Evolutionary conservation across 2,329 filamentous ascomycete species (phyloP).

Genomic region (Aureobasidium mangrovei): DNA sequence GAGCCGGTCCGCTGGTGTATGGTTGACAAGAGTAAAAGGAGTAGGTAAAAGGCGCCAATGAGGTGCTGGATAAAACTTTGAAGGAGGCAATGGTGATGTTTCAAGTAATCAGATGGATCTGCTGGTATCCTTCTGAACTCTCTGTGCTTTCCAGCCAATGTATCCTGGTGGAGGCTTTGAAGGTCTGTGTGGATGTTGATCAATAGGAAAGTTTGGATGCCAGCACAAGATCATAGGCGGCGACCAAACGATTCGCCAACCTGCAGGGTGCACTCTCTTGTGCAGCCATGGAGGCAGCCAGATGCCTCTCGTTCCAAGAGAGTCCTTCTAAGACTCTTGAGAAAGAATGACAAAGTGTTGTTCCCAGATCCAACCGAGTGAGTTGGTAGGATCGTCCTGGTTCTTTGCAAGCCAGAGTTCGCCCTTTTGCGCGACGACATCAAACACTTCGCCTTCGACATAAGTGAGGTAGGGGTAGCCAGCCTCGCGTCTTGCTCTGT

Average conservation of each 20-base stretch:
- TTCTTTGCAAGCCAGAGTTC: constrained; percentile 97
- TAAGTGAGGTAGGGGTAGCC: constrained; percentile 96
- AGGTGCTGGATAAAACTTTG: not conserved
- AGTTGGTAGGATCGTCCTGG: constrained; percentile 73
- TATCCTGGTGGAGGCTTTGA: constrained; percentile 2
- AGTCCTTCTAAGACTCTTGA: constrained; percentile 12
- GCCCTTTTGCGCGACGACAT: constrained; percentile 85
- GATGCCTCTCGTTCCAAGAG: not conserved
- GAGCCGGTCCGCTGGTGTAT: constrained; percentile 6
- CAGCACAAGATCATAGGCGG: not conserved
- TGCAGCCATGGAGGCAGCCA: not conserved
- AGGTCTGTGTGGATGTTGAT: not conserved
- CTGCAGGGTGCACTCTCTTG: not conserved
- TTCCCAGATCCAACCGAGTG: constrained; percentile 97
- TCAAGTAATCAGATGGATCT: not conserved
- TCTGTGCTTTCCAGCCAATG: not conserved
- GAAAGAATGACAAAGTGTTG: constrained; percentile 64
- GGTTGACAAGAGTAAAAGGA: not conserved
- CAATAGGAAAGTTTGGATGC: not conserved
- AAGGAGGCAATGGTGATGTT: too few relatives aligned
- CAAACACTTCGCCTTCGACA: constrained; percentile 70
- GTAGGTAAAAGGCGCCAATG: not conserved
- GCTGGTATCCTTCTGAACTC: not conserved
- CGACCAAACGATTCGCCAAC: not conserved
- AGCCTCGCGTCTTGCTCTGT: constrained; percentile 80